Conservation (phyloP, 139 green algal species). For the Micractinium sp. region DNA sequence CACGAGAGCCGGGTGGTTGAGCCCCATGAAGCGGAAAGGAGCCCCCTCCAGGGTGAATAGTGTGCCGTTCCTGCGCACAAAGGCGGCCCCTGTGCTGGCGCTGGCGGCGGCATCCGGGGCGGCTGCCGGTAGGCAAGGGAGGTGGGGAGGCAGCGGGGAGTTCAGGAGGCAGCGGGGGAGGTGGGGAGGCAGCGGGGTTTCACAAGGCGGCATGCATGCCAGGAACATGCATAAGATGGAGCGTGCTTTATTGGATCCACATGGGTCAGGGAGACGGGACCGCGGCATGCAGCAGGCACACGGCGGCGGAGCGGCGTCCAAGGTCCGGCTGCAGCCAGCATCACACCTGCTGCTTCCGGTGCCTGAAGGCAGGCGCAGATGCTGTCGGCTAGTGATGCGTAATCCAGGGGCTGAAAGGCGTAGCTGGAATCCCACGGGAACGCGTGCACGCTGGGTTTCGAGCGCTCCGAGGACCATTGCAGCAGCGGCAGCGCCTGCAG, state of each 20-base stretch:
- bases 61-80: neutral
- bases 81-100: neutral
- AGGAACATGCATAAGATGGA: neutral
- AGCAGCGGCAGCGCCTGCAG: neutral
- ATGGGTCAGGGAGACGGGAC: neutral
- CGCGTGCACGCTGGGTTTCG: neutral
- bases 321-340: too few species aligned
- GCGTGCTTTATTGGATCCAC: neutral
- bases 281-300: neutral
- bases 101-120: neutral
- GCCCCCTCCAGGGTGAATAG: neutral
- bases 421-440: neutral
- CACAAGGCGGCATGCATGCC: neutral
- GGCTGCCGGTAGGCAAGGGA: neutral
- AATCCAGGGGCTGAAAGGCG: neutral
- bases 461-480: neutral
- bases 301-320: neutral
- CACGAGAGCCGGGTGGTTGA: constrained; percentile 17
- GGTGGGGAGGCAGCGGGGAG: too few species aligned
- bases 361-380: neutral
- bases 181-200: too few species aligned
- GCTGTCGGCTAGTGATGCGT: neutral
- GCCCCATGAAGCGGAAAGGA: neutral
- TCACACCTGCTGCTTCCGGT: neutral
- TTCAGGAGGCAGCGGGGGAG: neutral